These are phyloP conservation scores for Begonia masoniana DNA, from an alignment of 306 rosid species.

Conservation along the genomic window DNA sequence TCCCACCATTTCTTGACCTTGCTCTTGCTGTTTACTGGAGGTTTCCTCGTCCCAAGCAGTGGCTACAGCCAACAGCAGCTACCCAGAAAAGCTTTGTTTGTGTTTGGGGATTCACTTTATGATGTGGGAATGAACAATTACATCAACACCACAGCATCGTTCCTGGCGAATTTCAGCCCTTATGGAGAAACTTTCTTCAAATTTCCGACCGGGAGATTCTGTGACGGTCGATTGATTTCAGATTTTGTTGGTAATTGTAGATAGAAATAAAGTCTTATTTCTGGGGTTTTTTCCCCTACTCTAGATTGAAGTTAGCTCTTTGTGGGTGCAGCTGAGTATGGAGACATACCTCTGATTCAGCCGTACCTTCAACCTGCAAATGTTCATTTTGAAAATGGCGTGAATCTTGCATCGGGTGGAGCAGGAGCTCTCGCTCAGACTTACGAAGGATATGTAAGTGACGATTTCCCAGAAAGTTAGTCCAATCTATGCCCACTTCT, in stretches of 20 bases:
- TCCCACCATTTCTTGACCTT: no score
- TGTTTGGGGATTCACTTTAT: constrained; percentile 30
- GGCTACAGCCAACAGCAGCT: no score
- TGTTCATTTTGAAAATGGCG: constrained; percentile 22
- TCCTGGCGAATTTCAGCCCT: constrained; percentile 16
- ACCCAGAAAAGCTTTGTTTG: constrained; percentile 12
- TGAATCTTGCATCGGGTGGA: constrained; percentile 61
- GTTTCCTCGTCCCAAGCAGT: no score
- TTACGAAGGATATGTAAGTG: constrained; percentile 10
- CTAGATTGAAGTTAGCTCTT: not conserved
- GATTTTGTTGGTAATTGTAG: constrained; percentile 24
- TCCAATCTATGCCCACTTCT: not conserved
- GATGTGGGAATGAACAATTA: constrained; percentile 40
- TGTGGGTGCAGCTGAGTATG: constrained; percentile 42
- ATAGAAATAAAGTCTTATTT: no score
- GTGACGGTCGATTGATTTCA: constrained; percentile 24
- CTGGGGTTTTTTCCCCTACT: no score
- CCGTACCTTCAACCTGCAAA: constrained; percentile 34
- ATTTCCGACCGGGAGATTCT: constrained; percentile 27
- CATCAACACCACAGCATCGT: constrained; percentile 26
- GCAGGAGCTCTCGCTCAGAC: constrained; percentile 20
- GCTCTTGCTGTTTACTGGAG: no score
- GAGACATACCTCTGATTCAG: constrained; percentile 28
- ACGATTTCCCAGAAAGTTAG: not conserved
- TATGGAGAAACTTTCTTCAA: constrained; percentile 29